These are phyloP conservation scores for Artomyces pyxidatus DNA, from an alignment of 768 basidiomycete genomes.

Conservation along the genomic window DNA sequence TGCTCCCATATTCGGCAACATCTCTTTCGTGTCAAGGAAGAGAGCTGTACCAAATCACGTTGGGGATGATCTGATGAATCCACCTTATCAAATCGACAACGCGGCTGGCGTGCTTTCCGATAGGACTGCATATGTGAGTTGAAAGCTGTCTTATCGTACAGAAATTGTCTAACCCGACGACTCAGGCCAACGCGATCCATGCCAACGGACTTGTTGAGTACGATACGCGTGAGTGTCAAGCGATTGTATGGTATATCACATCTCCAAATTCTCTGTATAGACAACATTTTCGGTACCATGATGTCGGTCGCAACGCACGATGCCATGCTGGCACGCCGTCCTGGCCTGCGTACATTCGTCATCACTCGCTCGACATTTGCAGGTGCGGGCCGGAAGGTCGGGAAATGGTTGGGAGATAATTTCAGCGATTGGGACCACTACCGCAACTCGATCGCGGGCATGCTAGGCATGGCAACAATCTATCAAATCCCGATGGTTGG, in stretches of 20 bases:
- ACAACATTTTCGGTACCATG: slow-evolving; percentile 66
- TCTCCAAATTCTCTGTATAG: too few species aligned
- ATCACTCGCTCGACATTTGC: slow-evolving; percentile 72
- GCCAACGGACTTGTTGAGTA: slow-evolving; percentile 53
- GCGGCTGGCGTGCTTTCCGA: slow-evolving; percentile 40
- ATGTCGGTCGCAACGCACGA: slow-evolving; percentile 56
- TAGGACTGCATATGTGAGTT: slow-evolving; percentile 45
- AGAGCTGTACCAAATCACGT: slow-evolving; percentile 16
- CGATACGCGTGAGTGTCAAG: slow-evolving; percentile 33
- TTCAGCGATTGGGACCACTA: slow-evolving; percentile 53
- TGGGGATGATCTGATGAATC: slow-evolving; percentile 34
- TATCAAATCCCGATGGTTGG: slow-evolving; percentile 74
- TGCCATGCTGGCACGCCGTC: slow-evolving; percentile 56
- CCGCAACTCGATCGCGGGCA: slow-evolving; percentile 49
- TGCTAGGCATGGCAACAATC: slow-evolving; percentile 56
- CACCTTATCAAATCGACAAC: slow-evolving; percentile 55
- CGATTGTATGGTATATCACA: too few species aligned
- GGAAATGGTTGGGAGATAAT: slow-evolving; percentile 72
- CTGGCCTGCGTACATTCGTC: slow-evolving; percentile 50
- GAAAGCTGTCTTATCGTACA: background rate
- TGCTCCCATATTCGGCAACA: slow-evolving; percentile 38
- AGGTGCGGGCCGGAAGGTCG: slow-evolving; percentile 57
- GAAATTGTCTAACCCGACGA: background rate
- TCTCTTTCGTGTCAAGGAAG: slow-evolving; percentile 18
- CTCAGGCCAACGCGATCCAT: slow-evolving; percentile 34